These are phyloP conservation scores for Salix koriyanagi DNA, from an alignment of 345 rosid species.

Conservation along the genomic window DNA sequence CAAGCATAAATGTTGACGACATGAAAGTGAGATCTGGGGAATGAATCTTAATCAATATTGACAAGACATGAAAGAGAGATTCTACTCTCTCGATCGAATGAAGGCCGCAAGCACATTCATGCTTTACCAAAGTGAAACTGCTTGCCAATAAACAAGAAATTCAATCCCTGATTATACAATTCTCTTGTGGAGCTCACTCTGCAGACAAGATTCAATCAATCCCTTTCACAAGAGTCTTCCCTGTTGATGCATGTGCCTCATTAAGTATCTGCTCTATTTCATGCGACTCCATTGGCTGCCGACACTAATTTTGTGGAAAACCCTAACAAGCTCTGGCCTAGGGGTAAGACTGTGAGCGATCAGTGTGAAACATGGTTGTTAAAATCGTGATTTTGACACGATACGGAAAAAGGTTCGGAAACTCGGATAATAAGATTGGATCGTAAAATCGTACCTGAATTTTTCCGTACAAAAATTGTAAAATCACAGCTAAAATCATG, in stretches of 20 bases:
- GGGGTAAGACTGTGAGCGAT: not conserved
- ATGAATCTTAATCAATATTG: not conserved
- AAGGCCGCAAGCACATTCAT: not conserved
- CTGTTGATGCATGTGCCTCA: not conserved
- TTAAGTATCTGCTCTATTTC: not conserved
- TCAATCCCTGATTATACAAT: not conserved
- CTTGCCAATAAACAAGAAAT: not conserved
- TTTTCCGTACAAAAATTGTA: too few relatives aligned
- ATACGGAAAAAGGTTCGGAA: too few relatives aligned
- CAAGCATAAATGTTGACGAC: not conserved
- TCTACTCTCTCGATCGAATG: not conserved
- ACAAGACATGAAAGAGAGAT: not conserved
- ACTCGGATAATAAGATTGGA: too few relatives aligned
- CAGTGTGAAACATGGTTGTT: too few relatives aligned
- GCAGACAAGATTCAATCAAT: not conserved
- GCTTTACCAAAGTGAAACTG: not conserved
- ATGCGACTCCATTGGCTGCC: not conserved
- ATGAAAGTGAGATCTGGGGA: not conserved
- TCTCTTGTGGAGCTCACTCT: not conserved
- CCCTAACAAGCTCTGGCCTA: too few relatives aligned
- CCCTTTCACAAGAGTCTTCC: not conserved
- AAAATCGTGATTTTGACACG: too few relatives aligned
- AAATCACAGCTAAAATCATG: too few relatives aligned
- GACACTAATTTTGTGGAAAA: not conserved
- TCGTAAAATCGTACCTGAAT: too few relatives aligned